phyloP scores from a whole-genome alignment of 768 basidiomycete genomes.

The Lentinus brumalis region DNA sequence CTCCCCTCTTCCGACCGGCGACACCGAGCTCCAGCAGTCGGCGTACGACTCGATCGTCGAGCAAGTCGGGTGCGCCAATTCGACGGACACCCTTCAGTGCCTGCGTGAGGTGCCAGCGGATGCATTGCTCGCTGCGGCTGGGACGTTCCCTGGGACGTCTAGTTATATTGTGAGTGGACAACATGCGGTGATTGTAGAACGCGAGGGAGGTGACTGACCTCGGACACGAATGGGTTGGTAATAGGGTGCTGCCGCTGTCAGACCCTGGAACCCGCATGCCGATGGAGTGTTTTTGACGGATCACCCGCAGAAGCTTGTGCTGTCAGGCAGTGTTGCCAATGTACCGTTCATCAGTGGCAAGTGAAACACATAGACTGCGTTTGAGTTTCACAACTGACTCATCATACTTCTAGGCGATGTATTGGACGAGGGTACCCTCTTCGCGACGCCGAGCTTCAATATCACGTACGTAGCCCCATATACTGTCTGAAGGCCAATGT shows the following conservation, averaged over 20 bases:
- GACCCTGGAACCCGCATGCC: slow-evolving; percentile 29
- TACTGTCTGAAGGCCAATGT: too few species aligned
- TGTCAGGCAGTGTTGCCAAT: slow-evolving; percentile 34
- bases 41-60: slow-evolving; percentile 44
- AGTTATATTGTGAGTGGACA: slow-evolving; percentile 24
- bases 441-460: slow-evolving; percentile 1
- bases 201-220: too few species aligned
- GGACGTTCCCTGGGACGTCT: slow-evolving; percentile 33
- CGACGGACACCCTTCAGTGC: slow-evolving; percentile 42
- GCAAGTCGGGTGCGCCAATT: slow-evolving; percentile 36
- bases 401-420: background rate
- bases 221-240: too few species aligned
- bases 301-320: slow-evolving; percentile 30
- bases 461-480: background rate
- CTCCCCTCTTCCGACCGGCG: slow-evolving; percentile 12
- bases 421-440: slow-evolving; percentile 30
- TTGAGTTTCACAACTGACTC: background rate
- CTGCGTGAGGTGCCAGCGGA: too few species aligned
- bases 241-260: slow-evolving; percentile 17
- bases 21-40: slow-evolving; percentile 29
- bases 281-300: slow-evolving; percentile 29
- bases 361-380: background rate
- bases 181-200: too few species aligned
- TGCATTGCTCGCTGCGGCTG: too few species aligned
- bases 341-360: slow-evolving; percentile 25